phyloP scores from a whole-genome alignment of 148 eudicot genomes.

The Spergularia marina region DNA sequence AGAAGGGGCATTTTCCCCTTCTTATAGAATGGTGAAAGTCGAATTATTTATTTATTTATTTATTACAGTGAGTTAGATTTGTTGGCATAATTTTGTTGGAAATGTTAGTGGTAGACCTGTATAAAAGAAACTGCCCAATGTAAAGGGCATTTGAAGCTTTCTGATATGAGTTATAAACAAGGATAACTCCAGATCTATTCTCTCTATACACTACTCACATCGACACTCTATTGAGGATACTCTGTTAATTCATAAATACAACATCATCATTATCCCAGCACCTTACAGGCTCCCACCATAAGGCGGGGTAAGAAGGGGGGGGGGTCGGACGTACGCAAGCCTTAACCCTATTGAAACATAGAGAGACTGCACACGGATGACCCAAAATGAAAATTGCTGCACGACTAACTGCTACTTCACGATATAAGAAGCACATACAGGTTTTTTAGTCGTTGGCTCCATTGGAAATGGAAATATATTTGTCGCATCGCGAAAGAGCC shows the following conservation, averaged over 20 bases:
- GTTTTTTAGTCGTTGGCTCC: too few relatives aligned
- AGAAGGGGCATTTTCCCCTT: neutral
- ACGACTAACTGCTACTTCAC: too few relatives aligned
- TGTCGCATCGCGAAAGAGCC: neutral
- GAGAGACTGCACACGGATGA: too few relatives aligned
- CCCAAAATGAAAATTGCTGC: too few relatives aligned
- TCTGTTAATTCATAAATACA: neutral
- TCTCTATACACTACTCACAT: neutral
- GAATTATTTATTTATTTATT: neutral
- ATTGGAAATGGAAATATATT: neutral
- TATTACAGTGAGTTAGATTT: neutral
- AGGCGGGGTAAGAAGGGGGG: too few relatives aligned
- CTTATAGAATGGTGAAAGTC: neutral
- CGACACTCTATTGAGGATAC: neutral
- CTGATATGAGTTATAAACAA: neutral
- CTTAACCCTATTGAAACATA: too few relatives aligned
- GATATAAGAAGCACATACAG: too few relatives aligned
- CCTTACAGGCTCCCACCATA: too few relatives aligned
- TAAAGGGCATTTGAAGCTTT: neutral
- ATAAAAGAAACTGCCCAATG: neutral
- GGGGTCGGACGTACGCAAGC: too few relatives aligned
- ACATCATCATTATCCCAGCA: too few relatives aligned
- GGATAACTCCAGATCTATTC: neutral
- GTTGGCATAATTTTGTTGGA: neutral
- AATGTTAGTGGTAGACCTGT: neutral